Percentiles rank a stretch among this genome's conserved stretches.
Evolutionary conservation across 805 yeast species (phyloP).

Genomic region (Saturnispora sanitii): DNA sequence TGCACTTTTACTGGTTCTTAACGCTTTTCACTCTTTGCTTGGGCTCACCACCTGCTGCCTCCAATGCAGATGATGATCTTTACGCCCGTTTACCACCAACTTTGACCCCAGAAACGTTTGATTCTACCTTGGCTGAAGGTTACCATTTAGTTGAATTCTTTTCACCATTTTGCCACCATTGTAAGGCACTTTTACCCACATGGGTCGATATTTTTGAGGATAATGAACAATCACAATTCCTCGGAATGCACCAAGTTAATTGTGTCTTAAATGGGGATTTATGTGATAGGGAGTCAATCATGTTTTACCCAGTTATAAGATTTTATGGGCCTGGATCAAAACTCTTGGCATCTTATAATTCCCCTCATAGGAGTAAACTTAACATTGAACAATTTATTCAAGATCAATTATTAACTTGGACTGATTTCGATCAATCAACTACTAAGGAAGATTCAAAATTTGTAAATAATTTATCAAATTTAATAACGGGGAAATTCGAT

Average conservation of each 20-base stretch:
- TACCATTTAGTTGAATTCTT: slow-evolving; percentile 76
- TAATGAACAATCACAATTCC: slow-evolving; percentile 35
- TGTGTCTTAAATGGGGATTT: slow-evolving; percentile 83
- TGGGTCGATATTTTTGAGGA: slow-evolving; percentile 63
- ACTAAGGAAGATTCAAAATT: slow-evolving; percentile 27
- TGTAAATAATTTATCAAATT: slow-evolving; percentile 37
- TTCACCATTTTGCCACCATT: slow-evolving; percentile 85
- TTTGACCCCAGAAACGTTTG: slow-evolving; percentile 43
- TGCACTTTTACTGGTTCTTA: not conserved
- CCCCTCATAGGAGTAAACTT: slow-evolving; percentile 36
- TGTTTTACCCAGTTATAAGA: slow-evolving; percentile 59
- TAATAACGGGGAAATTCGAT: slow-evolving; percentile 37
- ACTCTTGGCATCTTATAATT: slow-evolving; percentile 32
- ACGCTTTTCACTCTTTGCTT: not conserved
- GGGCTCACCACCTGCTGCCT: not conserved
- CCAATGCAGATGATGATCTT: slow-evolving; percentile 3
- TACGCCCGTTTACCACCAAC: slow-evolving; percentile 35
- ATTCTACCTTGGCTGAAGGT: slow-evolving; percentile 37
- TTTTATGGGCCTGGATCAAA: slow-evolving; percentile 51
- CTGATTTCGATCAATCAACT: slow-evolving; percentile 16
- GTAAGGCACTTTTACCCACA: slow-evolving; percentile 65
- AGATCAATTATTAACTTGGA: slow-evolving; percentile 35
- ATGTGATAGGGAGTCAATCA: slow-evolving; percentile 57
- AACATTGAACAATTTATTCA: slow-evolving; percentile 44
- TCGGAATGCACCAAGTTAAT: slow-evolving; percentile 51